Base-by-base conservation (phyloP, 75 land plant genomes). In the Gnetum montanum region DNA sequence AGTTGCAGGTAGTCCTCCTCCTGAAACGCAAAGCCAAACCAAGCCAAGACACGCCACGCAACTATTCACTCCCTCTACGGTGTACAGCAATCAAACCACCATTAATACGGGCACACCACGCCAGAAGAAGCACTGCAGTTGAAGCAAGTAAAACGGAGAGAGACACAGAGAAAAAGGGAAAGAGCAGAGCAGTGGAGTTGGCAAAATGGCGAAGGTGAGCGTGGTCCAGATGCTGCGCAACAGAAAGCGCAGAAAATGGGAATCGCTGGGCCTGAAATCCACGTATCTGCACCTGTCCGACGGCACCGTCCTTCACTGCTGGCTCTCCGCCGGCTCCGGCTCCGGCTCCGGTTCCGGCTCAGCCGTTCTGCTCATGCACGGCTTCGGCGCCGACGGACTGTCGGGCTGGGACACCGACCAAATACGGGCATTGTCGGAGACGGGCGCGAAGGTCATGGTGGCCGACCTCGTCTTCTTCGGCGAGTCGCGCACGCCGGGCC, bases 381-480 rank as follows among this genome's bases (percentile, higher is more conserved):
- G 88, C 12, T 62, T 83, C 23, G 87, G 90, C 4, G 79, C 83
- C 54, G 68, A 66, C 57, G 76, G 83, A 41, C 66, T 66, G 72
- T 82, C 83, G 83, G 80, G 75, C 23, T 82, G 83, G 83, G 15
- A 35, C 52, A n/a, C n/a, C n/a, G 15, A 3, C 8, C 65, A 71
- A 43, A 50, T 82, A 37, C 31, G 60, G 20, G 54, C 78, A 6
- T 6, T 55, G 74, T 29, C 44, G 45, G 22, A 19, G 60, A 28
- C 56, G 43, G n/a, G n/a, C n/a, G 75, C 72, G 69, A 68, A 78
- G 40, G 48, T 86, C 52, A 78, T 69, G 71, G 67, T 83, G 29
- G 87, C 90, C 3, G 86, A 86, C 57, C 71, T 83, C 38, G 18
- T 86, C 66, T 86, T 86, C 70, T 86, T 83, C 60, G 90, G 88